Base-by-base conservation (phyloP, 139 green algal genomes). In the Penium margaritaceum region DNA sequence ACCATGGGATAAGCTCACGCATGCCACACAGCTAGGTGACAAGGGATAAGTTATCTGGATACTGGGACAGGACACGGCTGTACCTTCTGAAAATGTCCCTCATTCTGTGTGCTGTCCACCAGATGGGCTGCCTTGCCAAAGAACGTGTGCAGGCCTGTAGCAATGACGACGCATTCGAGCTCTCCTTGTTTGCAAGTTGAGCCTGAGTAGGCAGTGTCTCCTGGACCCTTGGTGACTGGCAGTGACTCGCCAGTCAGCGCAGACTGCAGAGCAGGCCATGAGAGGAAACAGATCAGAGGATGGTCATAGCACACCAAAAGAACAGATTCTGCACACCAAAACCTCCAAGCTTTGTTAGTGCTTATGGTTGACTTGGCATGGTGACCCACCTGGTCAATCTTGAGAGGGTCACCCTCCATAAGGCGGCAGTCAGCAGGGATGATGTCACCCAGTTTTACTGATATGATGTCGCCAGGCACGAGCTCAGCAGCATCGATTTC, bases 111-210 rank as follows among this genome's bases (percentile, higher is more conserved):
- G 35, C 51, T 64, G 1, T 95, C 89, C 21, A 96, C 83, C 2
- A 86, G 80, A 60, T 91, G 89, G 5, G 68, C 68, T 32, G 91
- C 88, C 44, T 90, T 89, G 17, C 89, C 89, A 72, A 96, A 95
- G 85, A 96, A 96, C 53, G 91, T 95, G 82, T 96, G 83, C 27
- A 71, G 51, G 41, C 77, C 67, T 93, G 87, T 54, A 3, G 85
- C 87, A 53, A 91, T 78, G 30, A 95, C 76, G 36, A 92, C 83
- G 21, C 78, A 82, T 39, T 96, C 84, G 43, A 85, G 79, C 82
- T 96, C 91, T 57, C 91, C 91, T 54, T 90, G 87, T 85, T 93
- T 94, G 81, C 93, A 88, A 63, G 88, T 89, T 27, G 90, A 95
- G 43, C 91, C 91, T 2, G 80, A 87, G 69, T 91, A 93, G 4